Conservation (phyloP, 495 filamentous ascomycete genomes). For the Podospora anserina region DNA sequence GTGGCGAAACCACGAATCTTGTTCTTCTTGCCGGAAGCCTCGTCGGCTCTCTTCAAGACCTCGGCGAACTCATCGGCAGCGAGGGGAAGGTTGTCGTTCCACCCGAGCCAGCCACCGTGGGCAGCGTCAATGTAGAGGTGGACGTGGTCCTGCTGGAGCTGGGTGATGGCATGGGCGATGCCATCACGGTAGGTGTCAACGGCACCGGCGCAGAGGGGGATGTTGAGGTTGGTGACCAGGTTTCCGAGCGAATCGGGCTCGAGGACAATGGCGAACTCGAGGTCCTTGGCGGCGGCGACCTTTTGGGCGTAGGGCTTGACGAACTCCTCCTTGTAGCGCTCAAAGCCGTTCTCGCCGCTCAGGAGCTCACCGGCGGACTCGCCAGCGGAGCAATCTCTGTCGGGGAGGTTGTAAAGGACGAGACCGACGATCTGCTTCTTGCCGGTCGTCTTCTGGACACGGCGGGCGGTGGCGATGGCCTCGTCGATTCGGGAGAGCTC, state of each 20-base stretch:
- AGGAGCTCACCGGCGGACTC: constrained; percentile 59
- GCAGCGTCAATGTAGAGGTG: constrained; percentile 63
- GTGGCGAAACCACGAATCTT: constrained; percentile 65
- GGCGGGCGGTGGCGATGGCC: constrained; percentile 48
- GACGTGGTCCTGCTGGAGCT: constrained; percentile 57
- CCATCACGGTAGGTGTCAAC: constrained; percentile 49
- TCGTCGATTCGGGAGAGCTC: constrained; percentile 43
- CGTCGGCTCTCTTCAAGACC: constrained; percentile 56
- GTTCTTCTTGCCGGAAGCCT: constrained; percentile 23
- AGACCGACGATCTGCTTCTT: constrained; percentile 47
- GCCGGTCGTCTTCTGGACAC: constrained; percentile 40
- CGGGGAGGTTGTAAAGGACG: constrained; percentile 65
- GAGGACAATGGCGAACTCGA: constrained; percentile 41
- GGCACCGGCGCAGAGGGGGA: constrained; percentile 54
- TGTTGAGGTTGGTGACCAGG: constrained; percentile 56
- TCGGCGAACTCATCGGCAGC: constrained; percentile 54
- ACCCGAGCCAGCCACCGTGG: constrained; percentile 70
- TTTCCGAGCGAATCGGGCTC: constrained; percentile 66
- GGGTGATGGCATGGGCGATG: constrained; percentile 55
- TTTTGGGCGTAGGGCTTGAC: constrained; percentile 48
- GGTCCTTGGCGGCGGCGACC: constrained; percentile 26
- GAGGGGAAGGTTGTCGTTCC: constrained; percentile 62
- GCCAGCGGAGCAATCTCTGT: constrained; percentile 61
- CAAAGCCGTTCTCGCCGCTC: constrained; percentile 48
- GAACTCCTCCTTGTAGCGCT: constrained; percentile 57